Evolutionary conservation across 495 filamentous ascomycete genomes (phyloP), one percentile per base, ranked within the genome.

Genomic region (Aspergillus incahuasiensis): DNA sequence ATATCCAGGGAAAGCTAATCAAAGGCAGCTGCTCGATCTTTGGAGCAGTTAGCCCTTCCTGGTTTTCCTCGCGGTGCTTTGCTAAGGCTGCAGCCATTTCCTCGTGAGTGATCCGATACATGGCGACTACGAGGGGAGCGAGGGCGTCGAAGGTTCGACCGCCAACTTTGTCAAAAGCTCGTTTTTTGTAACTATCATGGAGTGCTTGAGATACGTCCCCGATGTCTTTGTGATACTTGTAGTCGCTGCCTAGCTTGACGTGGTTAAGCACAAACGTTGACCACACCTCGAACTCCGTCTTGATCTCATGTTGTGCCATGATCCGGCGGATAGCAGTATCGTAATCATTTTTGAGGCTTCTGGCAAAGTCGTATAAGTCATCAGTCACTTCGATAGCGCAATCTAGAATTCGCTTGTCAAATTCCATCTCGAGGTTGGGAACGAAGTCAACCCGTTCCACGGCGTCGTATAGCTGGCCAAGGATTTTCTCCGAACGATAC

Each of bases 1-100:
- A 95, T 8, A 97, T 65, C 95, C 94, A 99, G 0, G 94, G 92
- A 62, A 96, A 97, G 61, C 85, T 92, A 63, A 97, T 94, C 20
- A 97, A 68, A 0, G 95, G 94, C 75, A 90, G 82, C 6, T 71
- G 69, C 3, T 61, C 47, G 0, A 62, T 59, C 6, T 74, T 73
- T 0, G 71, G 63, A 0, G 56, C 70, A 0, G 76, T 72, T 3
- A 46, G 49, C 6, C 38, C 57, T 9, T 58, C 59, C 15, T n/a
- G 57, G 71, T 0, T 62, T 67, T 12, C 67, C 5, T 63, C 52
- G 8, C 52, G 53, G 20, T 62, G 58, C 22, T 61, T 57, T 12
- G 71, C 57, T 0, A 88, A 63, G 0, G 85, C 82, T 9, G 73
- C 68, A 4, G 74, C 67, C 19, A 90, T 75, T 60, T 95, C 85